Evolutionary conservation across 2,329 filamentous ascomycete species (phyloP).

Genomic region (Epichloe bromicola): DNA sequence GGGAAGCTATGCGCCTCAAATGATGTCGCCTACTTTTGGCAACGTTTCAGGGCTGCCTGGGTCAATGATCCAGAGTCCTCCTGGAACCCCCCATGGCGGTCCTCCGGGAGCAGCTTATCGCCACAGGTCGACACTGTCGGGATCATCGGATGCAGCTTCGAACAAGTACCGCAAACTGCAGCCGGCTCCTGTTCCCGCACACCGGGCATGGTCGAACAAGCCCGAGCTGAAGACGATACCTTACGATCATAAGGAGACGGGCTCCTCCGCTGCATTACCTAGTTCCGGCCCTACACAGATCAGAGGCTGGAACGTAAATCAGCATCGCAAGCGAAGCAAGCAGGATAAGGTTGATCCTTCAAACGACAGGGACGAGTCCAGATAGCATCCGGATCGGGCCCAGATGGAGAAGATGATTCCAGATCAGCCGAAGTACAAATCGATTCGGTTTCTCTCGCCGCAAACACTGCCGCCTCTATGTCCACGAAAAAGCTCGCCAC

Average conservation of each 20-base stretch:
- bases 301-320: conserved; percentile 41
- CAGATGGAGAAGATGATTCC: conserved; percentile 10
- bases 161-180: conserved; percentile 45
- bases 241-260: conserved; percentile 47
- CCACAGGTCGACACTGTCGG: conserved; percentile 25
- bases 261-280: conserved; percentile 40
- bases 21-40: conserved; percentile 26
- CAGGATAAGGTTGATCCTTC: conserved; percentile 19
- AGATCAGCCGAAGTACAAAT: neutral
- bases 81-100: conserved; percentile 19
- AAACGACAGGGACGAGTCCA: conserved; percentile 25
- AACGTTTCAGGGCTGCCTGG: conserved; percentile 17
- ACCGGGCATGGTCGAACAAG: conserved; percentile 32
- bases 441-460: conserved; percentile 3
- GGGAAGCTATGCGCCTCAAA: conserved; percentile 17
- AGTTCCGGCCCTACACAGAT: conserved; percentile 43
- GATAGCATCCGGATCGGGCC: conserved; percentile 22
- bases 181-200: conserved; percentile 41
- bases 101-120: conserved; percentile 18
- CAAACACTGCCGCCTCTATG: conserved; percentile 4
- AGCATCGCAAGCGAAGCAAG: conserved; percentile 24
- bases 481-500: neutral
- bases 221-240: conserved; percentile 45
- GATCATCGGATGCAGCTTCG: conserved; percentile 23
- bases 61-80: conserved; percentile 22